Percentiles rank a stretch among this genome's conserved stretches.
Evolutionary conservation across 2,329 filamentous ascomycete genomes (phyloP).

Genomic region (Colletotrichum cordylinicola): DNA sequence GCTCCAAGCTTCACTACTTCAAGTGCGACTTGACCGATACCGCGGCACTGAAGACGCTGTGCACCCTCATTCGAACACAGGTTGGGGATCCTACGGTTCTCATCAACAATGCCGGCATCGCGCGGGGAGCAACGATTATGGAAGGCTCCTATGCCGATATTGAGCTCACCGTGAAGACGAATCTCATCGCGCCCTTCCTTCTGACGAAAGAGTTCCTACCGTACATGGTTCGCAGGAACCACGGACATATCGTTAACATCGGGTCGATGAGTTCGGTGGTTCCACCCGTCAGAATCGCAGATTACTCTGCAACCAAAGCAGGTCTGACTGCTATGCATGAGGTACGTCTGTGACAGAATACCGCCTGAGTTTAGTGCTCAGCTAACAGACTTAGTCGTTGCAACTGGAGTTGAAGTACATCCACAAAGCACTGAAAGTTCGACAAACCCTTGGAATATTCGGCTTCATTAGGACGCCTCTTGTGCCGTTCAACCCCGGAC

Average conservation of each 20-base stretch:
- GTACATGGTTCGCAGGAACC: slow-evolving; percentile 59
- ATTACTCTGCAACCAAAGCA: slow-evolving; percentile 64
- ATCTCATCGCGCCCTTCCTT: slow-evolving; percentile 65
- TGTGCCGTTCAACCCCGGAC: slow-evolving; percentile 28
- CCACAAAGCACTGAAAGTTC: slow-evolving; percentile 32
- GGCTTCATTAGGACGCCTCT: slow-evolving; percentile 38
- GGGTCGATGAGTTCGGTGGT: slow-evolving; percentile 63
- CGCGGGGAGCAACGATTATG: slow-evolving; percentile 30
- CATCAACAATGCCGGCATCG: slow-evolving; percentile 40
- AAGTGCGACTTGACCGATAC: slow-evolving; percentile 43
- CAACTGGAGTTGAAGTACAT: slow-evolving; percentile 34
- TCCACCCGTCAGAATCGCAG: slow-evolving; percentile 59
- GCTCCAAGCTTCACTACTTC: slow-evolving; percentile 34
- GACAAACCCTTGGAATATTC: slow-evolving; percentile 33
- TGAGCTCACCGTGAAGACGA: slow-evolving; percentile 41
- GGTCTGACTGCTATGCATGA: slow-evolving; percentile 35
- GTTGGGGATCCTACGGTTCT: slow-evolving; percentile 43
- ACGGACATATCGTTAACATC: slow-evolving; percentile 70
- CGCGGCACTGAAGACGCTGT: slow-evolving; percentile 31
- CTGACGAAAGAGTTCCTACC: slow-evolving; percentile 65
- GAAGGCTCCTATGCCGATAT: slow-evolving; percentile 33
- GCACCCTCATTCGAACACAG: slow-evolving; percentile 32
- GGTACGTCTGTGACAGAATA: slow-evolving; percentile 2
- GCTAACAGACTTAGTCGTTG: slow-evolving; percentile 24
- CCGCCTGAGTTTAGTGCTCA: too few species aligned